Percentiles rank a stretch among this genome's conserved stretches.
Evolutionary conservation across 495 filamentous ascomycete species (phyloP).

Genomic region (Penicillium roqueforti): DNA sequence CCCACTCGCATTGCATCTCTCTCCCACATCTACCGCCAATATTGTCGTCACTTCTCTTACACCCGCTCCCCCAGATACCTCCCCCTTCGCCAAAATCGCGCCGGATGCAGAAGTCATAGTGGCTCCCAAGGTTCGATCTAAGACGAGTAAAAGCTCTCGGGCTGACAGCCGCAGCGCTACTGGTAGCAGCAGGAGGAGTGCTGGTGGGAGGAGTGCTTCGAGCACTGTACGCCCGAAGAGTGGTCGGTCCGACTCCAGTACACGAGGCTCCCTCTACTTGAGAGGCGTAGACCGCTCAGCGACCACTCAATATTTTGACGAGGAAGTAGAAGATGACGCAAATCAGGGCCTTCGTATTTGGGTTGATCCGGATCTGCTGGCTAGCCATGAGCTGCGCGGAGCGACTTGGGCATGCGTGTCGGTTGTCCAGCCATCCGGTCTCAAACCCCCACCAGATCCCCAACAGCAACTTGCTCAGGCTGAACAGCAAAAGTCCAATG

Average conservation of each 20-base stretch:
- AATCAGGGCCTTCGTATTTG: constrained; percentile 73
- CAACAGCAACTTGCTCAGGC: constrained; percentile 63
- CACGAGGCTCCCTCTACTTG: constrained; percentile 64
- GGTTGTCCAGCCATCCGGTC: constrained; percentile 71
- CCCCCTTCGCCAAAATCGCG: constrained; percentile 84
- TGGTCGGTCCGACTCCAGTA: constrained; percentile 52
- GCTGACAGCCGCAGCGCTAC: constrained; percentile 68
- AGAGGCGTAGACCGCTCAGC: constrained; percentile 67
- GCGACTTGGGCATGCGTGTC: constrained; percentile 69
- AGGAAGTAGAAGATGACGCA: constrained; percentile 39
- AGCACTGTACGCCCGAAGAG: constrained; percentile 64
- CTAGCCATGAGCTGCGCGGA: constrained; percentile 64
- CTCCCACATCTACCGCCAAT: constrained; percentile 91
- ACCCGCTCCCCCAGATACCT: constrained; percentile 62
- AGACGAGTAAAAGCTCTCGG: constrained; percentile 48
- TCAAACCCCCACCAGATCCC: constrained; percentile 71
- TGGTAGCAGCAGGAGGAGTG: constrained; percentile 63
- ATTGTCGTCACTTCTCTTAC: constrained; percentile 76
- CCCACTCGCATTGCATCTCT: constrained; percentile 86
- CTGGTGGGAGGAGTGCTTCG: constrained; percentile 62
- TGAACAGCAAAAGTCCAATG: constrained; percentile 46
- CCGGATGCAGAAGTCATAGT: constrained; percentile 96
- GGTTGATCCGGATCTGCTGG: constrained; percentile 72
- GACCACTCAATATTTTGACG: constrained; percentile 70
- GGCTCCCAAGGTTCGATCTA: constrained; percentile 78